Conservation (phyloP, 2,329 filamentous ascomycete genomes). For the Phoma sp. region DNA sequence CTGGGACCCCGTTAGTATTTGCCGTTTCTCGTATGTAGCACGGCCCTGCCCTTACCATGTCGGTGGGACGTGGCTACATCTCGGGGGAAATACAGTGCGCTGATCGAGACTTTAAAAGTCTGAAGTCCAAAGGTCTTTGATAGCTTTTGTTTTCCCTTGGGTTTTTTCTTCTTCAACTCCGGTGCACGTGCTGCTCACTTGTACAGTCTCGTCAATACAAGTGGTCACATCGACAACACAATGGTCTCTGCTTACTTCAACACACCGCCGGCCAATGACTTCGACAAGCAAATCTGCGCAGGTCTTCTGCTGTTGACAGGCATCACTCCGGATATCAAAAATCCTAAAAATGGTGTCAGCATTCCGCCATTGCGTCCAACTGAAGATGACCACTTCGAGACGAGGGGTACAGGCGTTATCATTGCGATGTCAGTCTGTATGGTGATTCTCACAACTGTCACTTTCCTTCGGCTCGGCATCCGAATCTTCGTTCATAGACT, state of each 20-base stretch:
- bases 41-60: not conserved
- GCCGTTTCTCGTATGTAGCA: constrained; percentile 4
- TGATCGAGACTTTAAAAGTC: constrained; percentile 1
- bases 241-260: constrained; percentile 13
- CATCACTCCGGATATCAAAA: constrained; percentile 1
- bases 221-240: not conserved
- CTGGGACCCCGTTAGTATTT: not conserved
- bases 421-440: constrained; percentile 10
- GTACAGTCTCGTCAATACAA: too few species aligned
- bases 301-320: constrained; percentile 7
- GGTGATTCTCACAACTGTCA: constrained; percentile 5
- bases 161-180: not conserved
- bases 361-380: constrained; percentile 11
- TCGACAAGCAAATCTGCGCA: constrained; percentile 7
- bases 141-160: not conserved
- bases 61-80: constrained; percentile 5
- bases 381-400: constrained; percentile 8
- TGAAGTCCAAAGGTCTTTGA: not conserved
- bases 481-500: constrained; percentile 9
- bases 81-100: not conserved
- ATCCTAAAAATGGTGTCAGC: constrained; percentile 7
- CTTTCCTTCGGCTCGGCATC: constrained; percentile 8
- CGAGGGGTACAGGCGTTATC: constrained; percentile 5
- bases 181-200: not conserved
- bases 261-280: constrained; percentile 8